Evolutionary conservation across 306 rosid species (phyloP).

Genomic region (Fragaria nilgerrensis): DNA sequence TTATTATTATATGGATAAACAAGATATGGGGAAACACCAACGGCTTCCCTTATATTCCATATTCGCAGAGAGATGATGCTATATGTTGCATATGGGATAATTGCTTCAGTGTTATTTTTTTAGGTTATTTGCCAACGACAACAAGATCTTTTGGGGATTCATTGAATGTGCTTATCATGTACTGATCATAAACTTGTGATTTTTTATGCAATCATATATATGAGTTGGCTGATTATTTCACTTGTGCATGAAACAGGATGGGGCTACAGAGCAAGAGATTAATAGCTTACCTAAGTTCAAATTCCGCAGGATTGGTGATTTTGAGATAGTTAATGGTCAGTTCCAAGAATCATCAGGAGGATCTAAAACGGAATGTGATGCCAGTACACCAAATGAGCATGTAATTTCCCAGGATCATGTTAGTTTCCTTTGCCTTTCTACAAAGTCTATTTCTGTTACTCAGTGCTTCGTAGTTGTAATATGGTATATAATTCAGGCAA

Average conservation of each 20-base stretch:
- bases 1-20: not conserved
- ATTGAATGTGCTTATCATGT: not conserved
- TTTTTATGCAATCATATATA: not conserved
- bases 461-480: not conserved
- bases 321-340: slow-evolving; percentile 43
- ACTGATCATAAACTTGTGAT: not conserved
- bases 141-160: not conserved
- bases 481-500: not conserved
- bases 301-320: slow-evolving; percentile 42
- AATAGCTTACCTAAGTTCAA: slow-evolving; percentile 69
- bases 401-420: slow-evolving; percentile 59
- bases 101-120: not conserved
- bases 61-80: not conserved
- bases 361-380: slow-evolving; percentile 52
- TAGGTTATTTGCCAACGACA: not conserved
- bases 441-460: not conserved
- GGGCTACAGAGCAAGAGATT: slow-evolving; percentile 86
- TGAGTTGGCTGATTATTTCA: slow-evolving; percentile 12
- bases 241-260: slow-evolving; percentile 60
- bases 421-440: slow-evolving; percentile 36
- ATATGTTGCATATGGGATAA: not conserved
- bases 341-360: slow-evolving; percentile 61
- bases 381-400: slow-evolving; percentile 44
- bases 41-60: not conserved
- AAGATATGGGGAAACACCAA: not conserved